Conservation (phyloP, 139 green algal genomes). For the Chlorella ohadii region DNA sequence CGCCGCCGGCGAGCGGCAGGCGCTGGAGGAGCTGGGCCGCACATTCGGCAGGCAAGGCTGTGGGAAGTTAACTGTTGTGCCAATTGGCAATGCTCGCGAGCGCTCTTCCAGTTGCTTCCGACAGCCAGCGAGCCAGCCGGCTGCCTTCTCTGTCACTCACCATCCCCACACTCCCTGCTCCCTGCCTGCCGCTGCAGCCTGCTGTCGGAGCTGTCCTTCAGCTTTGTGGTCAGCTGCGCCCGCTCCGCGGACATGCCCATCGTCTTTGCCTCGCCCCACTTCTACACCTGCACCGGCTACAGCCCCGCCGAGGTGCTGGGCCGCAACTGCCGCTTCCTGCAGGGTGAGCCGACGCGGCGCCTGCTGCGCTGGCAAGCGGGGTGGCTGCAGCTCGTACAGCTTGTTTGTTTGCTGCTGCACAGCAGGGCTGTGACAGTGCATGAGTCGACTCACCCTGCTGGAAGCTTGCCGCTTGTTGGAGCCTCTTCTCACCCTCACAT, state of each 20-base stretch:
- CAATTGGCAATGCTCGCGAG: too few relatives aligned
- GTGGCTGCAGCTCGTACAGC: too few relatives aligned
- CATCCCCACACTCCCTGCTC: too few relatives aligned
- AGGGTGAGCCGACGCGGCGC: conserved; percentile 37
- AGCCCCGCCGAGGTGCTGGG: conserved; percentile 63
- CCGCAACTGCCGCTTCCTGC: conserved; percentile 77
- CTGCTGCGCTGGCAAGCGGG: background rate
- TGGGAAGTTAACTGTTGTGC: too few relatives aligned
- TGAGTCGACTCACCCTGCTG: too few relatives aligned
- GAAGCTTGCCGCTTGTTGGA: too few relatives aligned
- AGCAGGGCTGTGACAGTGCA: background rate
- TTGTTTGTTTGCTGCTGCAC: background rate
- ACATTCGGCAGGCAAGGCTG: background rate
- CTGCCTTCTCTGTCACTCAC: too few relatives aligned
- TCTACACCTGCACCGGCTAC: conserved; percentile 69
- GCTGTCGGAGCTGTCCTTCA: conserved; percentile 21
- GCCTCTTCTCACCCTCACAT: too few relatives aligned
- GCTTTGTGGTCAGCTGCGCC: conserved; percentile 41
- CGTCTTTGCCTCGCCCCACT: conserved; percentile 60
- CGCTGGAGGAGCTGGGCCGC: background rate
- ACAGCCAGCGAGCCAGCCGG: too few relatives aligned
- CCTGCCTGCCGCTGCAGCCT: background rate
- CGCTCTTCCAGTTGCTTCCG: too few relatives aligned
- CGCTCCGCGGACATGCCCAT: conserved; percentile 64
- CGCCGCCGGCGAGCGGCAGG: background rate